Conservation (phyloP, 352 stramenopile genomes). For the Pythium biforme region DNA sequence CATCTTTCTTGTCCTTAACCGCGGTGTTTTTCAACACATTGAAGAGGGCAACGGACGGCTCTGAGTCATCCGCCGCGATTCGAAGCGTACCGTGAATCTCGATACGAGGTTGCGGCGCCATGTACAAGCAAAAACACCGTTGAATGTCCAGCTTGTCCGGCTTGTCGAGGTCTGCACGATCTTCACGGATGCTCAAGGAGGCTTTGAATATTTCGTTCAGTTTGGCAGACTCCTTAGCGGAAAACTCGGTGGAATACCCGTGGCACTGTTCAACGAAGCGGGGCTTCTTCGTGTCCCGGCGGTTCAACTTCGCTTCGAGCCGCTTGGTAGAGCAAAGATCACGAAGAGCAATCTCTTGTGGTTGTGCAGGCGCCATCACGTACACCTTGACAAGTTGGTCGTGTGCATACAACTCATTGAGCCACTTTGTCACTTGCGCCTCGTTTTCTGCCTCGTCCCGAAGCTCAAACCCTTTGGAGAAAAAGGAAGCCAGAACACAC, state of each 20-base stretch:
- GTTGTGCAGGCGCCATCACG: constrained; percentile 33
- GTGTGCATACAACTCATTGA: constrained; percentile 43
- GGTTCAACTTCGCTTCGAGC: constrained; percentile 31
- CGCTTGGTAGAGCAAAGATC: constrained; percentile 41
- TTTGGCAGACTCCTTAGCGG: constrained; percentile 30
- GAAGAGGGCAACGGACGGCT: constrained; percentile 34
- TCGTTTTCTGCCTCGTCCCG: constrained; percentile 18
- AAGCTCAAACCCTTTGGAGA: constrained; percentile 27
- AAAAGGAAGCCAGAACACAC: constrained; percentile 39
- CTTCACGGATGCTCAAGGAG: constrained; percentile 9
- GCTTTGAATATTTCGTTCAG: constrained; percentile 35
- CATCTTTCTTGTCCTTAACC: not conserved
- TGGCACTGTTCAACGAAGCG: constrained; percentile 65
- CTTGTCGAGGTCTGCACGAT: not conserved
- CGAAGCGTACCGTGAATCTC: constrained; percentile 40
- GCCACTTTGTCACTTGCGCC: constrained; percentile 17
- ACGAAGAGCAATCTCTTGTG: constrained; percentile 38
- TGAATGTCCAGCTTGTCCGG: constrained; percentile 30
- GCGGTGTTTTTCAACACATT: constrained; percentile 24
- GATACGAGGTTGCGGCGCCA: constrained; percentile 42
- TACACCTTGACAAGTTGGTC: constrained; percentile 55
- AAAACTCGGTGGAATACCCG: constrained; percentile 38
- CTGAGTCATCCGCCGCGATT: constrained; percentile 24
- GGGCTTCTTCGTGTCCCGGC: constrained; percentile 35
- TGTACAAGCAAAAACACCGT: constrained; percentile 46